Percentiles rank a stretch among this genome's conserved stretches.
Evolutionary conservation across 352 stramenopile species (phyloP).

Genomic region (Phytopythium kandeliae): DNA sequence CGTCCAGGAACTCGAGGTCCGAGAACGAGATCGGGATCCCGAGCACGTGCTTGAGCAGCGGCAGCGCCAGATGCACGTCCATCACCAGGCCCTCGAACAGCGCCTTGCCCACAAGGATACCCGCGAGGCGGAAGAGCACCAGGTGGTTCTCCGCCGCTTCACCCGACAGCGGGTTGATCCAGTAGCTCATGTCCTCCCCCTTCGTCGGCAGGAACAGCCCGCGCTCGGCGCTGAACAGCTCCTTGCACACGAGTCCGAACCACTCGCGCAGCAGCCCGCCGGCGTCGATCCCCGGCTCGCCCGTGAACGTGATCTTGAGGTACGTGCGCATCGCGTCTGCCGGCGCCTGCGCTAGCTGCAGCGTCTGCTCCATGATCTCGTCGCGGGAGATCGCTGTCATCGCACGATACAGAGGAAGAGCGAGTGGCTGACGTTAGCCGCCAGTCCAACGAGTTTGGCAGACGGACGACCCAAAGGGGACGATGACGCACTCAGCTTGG

Average conservation of each 20-base stretch:
- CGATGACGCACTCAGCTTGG: conserved; percentile 53
- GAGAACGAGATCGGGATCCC: conserved; percentile 84
- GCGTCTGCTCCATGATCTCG: conserved; percentile 45
- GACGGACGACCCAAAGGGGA: background rate
- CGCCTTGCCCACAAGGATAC: conserved; percentile 93
- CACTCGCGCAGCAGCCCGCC: conserved; percentile 75
- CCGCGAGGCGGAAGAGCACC: conserved; percentile 95
- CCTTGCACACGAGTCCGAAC: conserved; percentile 71
- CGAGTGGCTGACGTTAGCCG: background rate
- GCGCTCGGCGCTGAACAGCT: conserved; percentile 53
- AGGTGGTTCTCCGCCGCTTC: conserved; percentile 65
- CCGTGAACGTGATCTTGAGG: conserved; percentile 84
- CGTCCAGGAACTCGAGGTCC: conserved; percentile 88
- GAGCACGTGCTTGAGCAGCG: conserved; percentile 81
- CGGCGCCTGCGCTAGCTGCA: conserved; percentile 33
- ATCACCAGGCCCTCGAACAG: conserved; percentile 94
- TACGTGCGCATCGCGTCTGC: conserved; percentile 52
- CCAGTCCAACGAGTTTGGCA: background rate
- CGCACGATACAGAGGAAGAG: background rate
- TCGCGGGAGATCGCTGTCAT: conserved; percentile 45
- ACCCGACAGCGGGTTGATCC: conserved; percentile 74
- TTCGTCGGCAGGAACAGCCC: conserved; percentile 77
- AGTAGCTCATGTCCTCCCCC: conserved; percentile 20
- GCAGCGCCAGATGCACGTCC: conserved; percentile 76
- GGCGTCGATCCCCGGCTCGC: conserved; percentile 72